Evolutionary conservation across 2,329 filamentous ascomycete species (phyloP), one percentile per base, ranked within the genome.

Genomic region (Fusarium musae): DNA sequence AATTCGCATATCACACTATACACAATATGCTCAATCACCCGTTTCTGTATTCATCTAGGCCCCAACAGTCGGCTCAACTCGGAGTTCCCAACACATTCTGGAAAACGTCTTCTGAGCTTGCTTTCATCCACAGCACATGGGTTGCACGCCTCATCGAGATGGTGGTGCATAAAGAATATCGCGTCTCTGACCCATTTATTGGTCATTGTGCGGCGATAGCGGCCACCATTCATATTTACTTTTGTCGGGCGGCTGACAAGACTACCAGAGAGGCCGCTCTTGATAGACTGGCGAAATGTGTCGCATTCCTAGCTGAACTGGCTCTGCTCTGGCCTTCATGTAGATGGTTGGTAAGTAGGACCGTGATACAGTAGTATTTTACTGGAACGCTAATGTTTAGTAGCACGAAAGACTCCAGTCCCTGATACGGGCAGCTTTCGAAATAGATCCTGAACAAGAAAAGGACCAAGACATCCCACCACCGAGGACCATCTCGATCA

Each of bases 21-120:
- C 59, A 62, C 23, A 62, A 62, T 0, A 56, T 62, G 59, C 23
- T 62, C 1, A 62, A 62, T 4, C 59, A 62, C 39, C 49, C 59
- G 0, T 62, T 62, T 17, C n/a, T 62, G 7, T 62, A 62, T 13
- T 62, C 59, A 2, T 46, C 50, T 1, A 40, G 59, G 8, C 59
- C 59, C 0, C 59, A 62, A 15, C 59, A 62, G 8, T 62, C 59
- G 2, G 49, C 49, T 57, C 59, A 62, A 21, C 2, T 62, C 0
- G 40, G 59, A 5, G 32, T 62, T 15, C 59, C 59, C 0, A 62
- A 62, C 21, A 62, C 59, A 4, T 62, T 62, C 23, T 62, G 59
- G 49, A 62, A 62, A 17, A 62, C 59, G 4, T 62, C 59, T 0
- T 62, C 59, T 6, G 59, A 62, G 1, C 39, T 62, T 32, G 59